phyloP scores from a whole-genome alignment of 192 early-diverging fungal species.

The Rhizophagus clarus region DNA sequence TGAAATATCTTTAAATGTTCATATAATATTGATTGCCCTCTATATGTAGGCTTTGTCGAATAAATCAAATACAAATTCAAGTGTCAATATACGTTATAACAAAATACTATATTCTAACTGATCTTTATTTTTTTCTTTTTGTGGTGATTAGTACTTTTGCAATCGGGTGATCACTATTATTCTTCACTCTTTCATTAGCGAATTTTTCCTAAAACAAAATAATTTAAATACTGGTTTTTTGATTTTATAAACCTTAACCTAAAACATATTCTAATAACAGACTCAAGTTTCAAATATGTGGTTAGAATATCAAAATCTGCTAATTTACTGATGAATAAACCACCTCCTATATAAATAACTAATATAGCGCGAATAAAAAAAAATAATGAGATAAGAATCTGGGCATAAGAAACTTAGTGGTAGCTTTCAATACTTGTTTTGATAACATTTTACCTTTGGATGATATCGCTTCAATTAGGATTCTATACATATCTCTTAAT shows the following conservation, averaged over 20 bases:
- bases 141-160: background rate
- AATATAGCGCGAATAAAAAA: conserved; percentile 35
- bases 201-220: background rate
- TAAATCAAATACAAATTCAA: background rate
- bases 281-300: conserved; percentile 28
- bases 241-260: conserved; percentile 28
- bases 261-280: conserved; percentile 34
- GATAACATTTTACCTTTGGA: conserved; percentile 14
- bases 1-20: too few species aligned
- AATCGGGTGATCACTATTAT: background rate
- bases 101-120: background rate
- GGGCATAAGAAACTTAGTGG: conserved; percentile 30
- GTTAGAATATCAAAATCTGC: conserved; percentile 31
- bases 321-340: conserved; percentile 32
- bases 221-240: conserved; percentile 10
- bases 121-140: background rate
- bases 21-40: too few species aligned
- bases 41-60: too few species aligned
- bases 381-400: conserved; percentile 33
- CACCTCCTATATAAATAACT: conserved; percentile 30
- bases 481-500: conserved; percentile 22
- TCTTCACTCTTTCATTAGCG: background rate
- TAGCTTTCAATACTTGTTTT: conserved; percentile 27
- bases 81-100: background rate
- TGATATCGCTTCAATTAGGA: conserved; percentile 23